Base-by-base conservation (phyloP, 2,329 filamentous ascomycete genomes). In the Lecanicillium sp. region DNA sequence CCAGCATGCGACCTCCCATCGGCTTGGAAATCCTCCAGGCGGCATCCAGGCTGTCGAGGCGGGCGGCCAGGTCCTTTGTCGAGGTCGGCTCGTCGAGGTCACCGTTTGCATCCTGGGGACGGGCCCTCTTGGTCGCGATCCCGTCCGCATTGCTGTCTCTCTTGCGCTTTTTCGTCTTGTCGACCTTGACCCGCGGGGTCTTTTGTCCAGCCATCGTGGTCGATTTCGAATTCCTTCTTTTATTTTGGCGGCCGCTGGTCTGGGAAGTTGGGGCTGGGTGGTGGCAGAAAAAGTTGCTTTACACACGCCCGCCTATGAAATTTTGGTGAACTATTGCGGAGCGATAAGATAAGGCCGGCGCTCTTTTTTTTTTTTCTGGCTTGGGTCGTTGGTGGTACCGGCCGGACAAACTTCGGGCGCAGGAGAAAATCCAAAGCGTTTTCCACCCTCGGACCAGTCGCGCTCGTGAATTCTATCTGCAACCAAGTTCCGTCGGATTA, bases 1-100 rank as follows among this genome's bases (percentile, higher is more conserved):
- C 73, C 40, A 81, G 67, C 68, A 85, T 83, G 51, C 79, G 70
- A 20, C 82, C 82, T 45, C 81, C 82, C 72, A 83, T 78, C 11
- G 82, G 77, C 55, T 77, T 75, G 4, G 81, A 83, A 20, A 85
- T 62, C 55, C 70, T 75, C 83, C 83, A 86, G 50, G 68, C 66
- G 19, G 63, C 56, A 41, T 63, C 63, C 30, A 58, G 55, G 37
- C 64, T 55, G 24, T 61, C 55, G 41, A 62, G 60, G 27, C 61
- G 56, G 24, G 53, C 55, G 48, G 58, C 48, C 43, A 61, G 40
- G 36, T 60, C 57, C 40, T 59, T 53, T 19, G 45, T 48, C 15
- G 57, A 54, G 29, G 41, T 40, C 9, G 48, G 40, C 35, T 58
- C 51, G n/a, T 54, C 42, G 44, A 50, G 48, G 14, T 52, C 49